phyloP scores from a whole-genome alignment of 768 basidiomycete species.

The Flagelloscypha sp. region DNA sequence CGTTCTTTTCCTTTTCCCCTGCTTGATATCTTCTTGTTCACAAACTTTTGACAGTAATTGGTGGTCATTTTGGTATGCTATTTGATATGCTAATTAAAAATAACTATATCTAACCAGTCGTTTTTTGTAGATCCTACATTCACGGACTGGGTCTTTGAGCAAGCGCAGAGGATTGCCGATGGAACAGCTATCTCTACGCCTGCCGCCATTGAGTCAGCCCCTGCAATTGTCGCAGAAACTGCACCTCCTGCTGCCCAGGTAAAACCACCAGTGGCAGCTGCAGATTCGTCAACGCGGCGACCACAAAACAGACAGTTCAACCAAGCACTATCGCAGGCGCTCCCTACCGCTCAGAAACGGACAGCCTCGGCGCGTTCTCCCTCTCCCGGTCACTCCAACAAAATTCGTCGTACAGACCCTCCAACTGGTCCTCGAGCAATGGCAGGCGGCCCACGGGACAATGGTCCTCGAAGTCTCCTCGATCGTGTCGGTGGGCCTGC shows the following conservation, averaged over 20 bases:
- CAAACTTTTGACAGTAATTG: slow-evolving; percentile 45
- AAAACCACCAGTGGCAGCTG: slow-evolving; percentile 23
- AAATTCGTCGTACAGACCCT: slow-evolving; percentile 64
- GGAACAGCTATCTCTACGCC: slow-evolving; percentile 29
- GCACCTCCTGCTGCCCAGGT: slow-evolving; percentile 19
- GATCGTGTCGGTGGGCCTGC: slow-evolving; percentile 70
- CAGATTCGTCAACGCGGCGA: slow-evolving; percentile 34
- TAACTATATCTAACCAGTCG: slow-evolving; percentile 14
- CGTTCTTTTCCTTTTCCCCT: slow-evolving; percentile 13
- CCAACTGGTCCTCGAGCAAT: slow-evolving; percentile 86
- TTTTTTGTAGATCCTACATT: slow-evolving; percentile 61
- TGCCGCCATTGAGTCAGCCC: slow-evolving; percentile 24
- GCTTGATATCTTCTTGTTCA: slow-evolving; percentile 1
- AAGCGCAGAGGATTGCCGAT: slow-evolving; percentile 51
- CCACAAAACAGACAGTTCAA: slow-evolving; percentile 59
- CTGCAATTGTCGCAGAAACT: slow-evolving; percentile 15
- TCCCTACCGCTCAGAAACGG: slow-evolving; percentile 57
- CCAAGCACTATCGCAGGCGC: slow-evolving; percentile 61
- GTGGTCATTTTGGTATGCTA: slow-evolving; percentile 63
- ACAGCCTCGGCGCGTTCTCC: slow-evolving; percentile 61
- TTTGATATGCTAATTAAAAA: not conserved
- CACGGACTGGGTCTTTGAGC: slow-evolving; percentile 82
- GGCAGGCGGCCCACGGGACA: slow-evolving; percentile 36
- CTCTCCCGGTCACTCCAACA: slow-evolving; percentile 56
- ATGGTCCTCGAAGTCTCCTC: slow-evolving; percentile 55